phyloP scores from a whole-genome alignment of 1,139 yeast genomes.

The Eremothecium gossypii region DNA sequence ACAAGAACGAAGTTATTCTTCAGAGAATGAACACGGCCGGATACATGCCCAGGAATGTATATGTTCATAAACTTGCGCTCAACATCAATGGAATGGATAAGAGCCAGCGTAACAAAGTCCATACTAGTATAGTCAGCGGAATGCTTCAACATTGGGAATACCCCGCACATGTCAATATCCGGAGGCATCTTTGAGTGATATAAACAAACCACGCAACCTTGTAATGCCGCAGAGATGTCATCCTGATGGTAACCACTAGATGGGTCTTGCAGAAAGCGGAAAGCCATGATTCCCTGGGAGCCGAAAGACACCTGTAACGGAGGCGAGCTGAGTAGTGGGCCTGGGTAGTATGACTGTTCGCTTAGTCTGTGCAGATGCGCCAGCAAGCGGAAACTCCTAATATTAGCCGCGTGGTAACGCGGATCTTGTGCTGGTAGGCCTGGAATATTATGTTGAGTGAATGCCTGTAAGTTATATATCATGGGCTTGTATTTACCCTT shows the following conservation, averaged over 20 bases:
- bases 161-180: constrained; percentile 10
- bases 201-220: constrained; percentile 46
- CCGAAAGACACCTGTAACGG: constrained; percentile 46
- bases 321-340: constrained; percentile 38
- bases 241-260: constrained; percentile 29
- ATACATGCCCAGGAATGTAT: constrained; percentile 41
- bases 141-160: constrained; percentile 14
- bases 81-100: constrained; percentile 56
- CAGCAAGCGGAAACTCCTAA: constrained; percentile 43
- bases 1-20: constrained; percentile 40
- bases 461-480: constrained; percentile 13
- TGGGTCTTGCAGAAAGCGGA: constrained; percentile 33
- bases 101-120: constrained; percentile 37
- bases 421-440: constrained; percentile 5
- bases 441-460: constrained; percentile 6
- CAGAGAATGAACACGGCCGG: background rate
- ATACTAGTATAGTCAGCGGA: constrained; percentile 1
- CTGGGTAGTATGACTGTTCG: constrained; percentile 34
- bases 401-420: constrained; percentile 36
- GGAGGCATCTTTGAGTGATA: constrained; percentile 26
- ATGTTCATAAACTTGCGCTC: constrained; percentile 39
- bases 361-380: constrained; percentile 41
- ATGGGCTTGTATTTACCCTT: constrained; percentile 17
- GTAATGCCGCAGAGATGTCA: constrained; percentile 40
- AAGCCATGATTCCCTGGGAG: constrained; percentile 22